Evolutionary conservation across 2,329 filamentous ascomycete genomes (phyloP).

Genomic region (Exophiala lecanii-corni): DNA sequence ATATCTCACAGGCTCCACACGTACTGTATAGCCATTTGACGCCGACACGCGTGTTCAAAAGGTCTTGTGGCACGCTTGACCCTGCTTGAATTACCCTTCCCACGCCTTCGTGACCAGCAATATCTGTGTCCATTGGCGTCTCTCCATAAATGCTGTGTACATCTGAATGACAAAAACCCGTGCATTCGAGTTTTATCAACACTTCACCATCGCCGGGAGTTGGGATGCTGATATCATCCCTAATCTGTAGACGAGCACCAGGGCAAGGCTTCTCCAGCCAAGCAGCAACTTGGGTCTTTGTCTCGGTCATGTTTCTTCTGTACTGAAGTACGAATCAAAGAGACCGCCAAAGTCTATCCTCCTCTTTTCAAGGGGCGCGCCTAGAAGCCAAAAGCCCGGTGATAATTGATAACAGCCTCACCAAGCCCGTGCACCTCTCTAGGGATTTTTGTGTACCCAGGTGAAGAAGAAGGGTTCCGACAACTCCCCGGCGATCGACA

Average conservation of each 20-base stretch:
- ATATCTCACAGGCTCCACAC: slow-evolving; percentile 37
- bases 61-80: background rate
- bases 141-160: slow-evolving; percentile 42
- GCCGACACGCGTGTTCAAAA: slow-evolving; percentile 25
- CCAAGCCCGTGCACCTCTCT: background rate
- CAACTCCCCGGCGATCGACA: background rate
- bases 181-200: slow-evolving; percentile 46
- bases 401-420: background rate
- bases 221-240: slow-evolving; percentile 35
- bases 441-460: background rate
- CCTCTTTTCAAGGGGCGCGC: background rate
- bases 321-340: background rate
- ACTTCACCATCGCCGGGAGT: slow-evolving; percentile 37
- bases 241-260: slow-evolving; percentile 34
- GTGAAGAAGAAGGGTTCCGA: background rate
- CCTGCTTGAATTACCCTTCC: slow-evolving; percentile 35
- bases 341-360: background rate
- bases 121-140: slow-evolving; percentile 41
- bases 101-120: slow-evolving; percentile 46
- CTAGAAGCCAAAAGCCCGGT: background rate
- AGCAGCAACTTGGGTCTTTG: slow-evolving; percentile 30
- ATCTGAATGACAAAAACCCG: slow-evolving; percentile 46
- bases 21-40: slow-evolving; percentile 37
- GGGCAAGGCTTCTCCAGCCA: slow-evolving; percentile 36
- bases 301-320: background rate